These are phyloP conservation scores for Bolboschoenoplectus hybrid DNA, from an alignment of 202 grass and related monocot genomes.

Conservation along the genomic window DNA sequence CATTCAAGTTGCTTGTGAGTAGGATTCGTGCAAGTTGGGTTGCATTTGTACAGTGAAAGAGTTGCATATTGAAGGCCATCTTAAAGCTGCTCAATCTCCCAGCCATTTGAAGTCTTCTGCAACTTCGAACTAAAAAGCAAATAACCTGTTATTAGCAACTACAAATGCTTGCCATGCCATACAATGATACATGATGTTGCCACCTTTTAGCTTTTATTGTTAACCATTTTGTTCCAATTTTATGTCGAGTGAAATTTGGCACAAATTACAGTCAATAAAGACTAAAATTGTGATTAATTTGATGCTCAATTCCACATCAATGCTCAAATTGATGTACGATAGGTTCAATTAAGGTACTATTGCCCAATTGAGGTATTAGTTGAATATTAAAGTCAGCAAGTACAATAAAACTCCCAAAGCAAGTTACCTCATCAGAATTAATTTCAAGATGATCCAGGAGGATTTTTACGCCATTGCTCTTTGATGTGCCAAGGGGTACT, in stretches of 20 bases:
- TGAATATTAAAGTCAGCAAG: constrained; percentile 17
- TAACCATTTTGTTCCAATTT: background rate
- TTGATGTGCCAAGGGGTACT: constrained; percentile 57
- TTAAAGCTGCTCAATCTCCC: constrained; percentile 15
- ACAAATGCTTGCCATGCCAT: constrained; percentile 23
- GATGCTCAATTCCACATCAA: background rate
- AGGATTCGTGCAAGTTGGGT: background rate
- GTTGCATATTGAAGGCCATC: background rate
- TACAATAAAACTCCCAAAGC: background rate
- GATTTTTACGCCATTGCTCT: constrained; percentile 55
- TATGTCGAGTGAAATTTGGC: background rate
- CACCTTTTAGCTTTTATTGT: background rate
- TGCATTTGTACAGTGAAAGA: background rate
- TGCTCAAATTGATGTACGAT: background rate
- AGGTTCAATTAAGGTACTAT: background rate
- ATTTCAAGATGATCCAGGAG: constrained; percentile 84
- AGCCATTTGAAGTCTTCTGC: constrained; percentile 33
- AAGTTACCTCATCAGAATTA: constrained; percentile 55
- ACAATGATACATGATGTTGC: background rate
- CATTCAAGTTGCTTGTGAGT: constrained; percentile 10
- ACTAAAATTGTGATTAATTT: constrained; percentile 4
- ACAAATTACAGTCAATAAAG: background rate
- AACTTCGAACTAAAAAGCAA: constrained; percentile 27
- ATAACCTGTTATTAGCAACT: background rate
- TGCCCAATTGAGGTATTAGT: constrained; percentile 12